Evolutionary conservation across 768 basidiomycete species (phyloP), one percentile per base, ranked within the genome.

Genomic region (Piloderma croceum): DNA sequence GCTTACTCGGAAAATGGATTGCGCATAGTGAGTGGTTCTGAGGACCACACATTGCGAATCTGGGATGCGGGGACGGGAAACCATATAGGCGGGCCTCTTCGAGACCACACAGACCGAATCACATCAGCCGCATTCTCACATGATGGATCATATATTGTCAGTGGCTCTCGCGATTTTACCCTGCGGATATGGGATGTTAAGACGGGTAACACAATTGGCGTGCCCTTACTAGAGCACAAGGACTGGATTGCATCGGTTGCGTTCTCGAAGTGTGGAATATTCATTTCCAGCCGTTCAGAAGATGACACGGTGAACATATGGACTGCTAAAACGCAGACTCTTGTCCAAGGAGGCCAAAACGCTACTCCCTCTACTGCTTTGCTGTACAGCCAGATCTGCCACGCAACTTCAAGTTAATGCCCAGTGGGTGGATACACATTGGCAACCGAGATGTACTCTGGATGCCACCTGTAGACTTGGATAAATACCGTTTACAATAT

Each of bases 21-120:
- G 20, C 55, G 52, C 17, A 43, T 67, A 22, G 65, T 56, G 4
- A 68, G 68, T 18, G 60, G 62, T 13, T 70, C 68, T 22, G 39
- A 58, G 44, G 58, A 56, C 21, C 25, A 27, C 15, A 64, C 56
- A 18, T 50, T 67, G 15, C 46, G 60, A 20, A 43, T 68, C 18
- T 69, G 67, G 66, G 59, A 67, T 49, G 35, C 59, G 38, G 54
- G 43, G 23, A 58, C 24, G 15, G 67, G 62, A 4, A 42, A 42
- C 20, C 49, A 24, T 10, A 18, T 24, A 6, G 21, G n/a, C 7
- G 17, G 19, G 10, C 49, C 49, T 13, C 21, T 54, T 18, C 25
- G 45, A 27, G 49, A 43, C 3, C 57, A 58, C 31, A 23, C 31
- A 7, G 32, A 36, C 15, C 39, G 19, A 20, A 46, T 60, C 11